These are phyloP conservation scores for Blastomyces gilchristii DNA, from an alignment of 2,329 filamentous ascomycete species.

Conservation along the genomic window DNA sequence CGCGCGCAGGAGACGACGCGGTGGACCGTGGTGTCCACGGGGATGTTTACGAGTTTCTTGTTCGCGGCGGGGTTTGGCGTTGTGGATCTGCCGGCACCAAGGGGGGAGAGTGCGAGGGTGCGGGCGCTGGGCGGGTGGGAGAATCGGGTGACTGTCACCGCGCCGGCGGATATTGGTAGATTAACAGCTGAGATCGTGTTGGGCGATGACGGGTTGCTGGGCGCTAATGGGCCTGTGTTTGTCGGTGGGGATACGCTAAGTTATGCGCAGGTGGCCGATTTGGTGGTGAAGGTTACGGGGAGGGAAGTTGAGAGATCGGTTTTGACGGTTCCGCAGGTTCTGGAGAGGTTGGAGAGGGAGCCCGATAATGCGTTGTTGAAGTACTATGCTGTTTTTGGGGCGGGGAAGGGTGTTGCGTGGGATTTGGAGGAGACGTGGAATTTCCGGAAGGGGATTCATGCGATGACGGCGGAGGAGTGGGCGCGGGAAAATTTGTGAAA, in stretches of 20 bases:
- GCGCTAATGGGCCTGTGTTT: conserved; percentile 42
- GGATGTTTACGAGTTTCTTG: conserved; percentile 60
- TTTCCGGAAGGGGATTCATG: conserved; percentile 35
- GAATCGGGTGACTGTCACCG: conserved; percentile 52
- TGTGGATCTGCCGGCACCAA: conserved; percentile 44
- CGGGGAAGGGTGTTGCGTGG: conserved; percentile 52
- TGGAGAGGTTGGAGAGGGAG: conserved; percentile 38
- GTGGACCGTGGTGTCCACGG: conserved; percentile 59
- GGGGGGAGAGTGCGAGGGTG: conserved; percentile 26
- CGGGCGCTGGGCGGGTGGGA: conserved; percentile 53
- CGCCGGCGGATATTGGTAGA: conserved; percentile 52
- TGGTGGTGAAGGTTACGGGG: conserved; percentile 40
- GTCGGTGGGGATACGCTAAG: conserved; percentile 53
- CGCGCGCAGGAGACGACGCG: conserved; percentile 38
- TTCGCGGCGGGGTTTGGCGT: conserved; percentile 55
- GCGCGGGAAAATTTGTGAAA: not conserved
- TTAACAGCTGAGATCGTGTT: conserved; percentile 49
- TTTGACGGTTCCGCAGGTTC: conserved; percentile 41
- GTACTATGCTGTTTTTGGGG: conserved; percentile 53
- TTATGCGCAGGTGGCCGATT: conserved; percentile 45
- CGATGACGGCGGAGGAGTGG: conserved; percentile 19
- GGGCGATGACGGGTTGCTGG: conserved; percentile 23
- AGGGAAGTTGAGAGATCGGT: conserved; percentile 40
- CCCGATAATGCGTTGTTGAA: conserved; percentile 44
- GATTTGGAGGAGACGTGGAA: conserved; percentile 46